phyloP scores from a whole-genome alignment of 805 yeast species.

The Myxozyma mucilagina region DNA sequence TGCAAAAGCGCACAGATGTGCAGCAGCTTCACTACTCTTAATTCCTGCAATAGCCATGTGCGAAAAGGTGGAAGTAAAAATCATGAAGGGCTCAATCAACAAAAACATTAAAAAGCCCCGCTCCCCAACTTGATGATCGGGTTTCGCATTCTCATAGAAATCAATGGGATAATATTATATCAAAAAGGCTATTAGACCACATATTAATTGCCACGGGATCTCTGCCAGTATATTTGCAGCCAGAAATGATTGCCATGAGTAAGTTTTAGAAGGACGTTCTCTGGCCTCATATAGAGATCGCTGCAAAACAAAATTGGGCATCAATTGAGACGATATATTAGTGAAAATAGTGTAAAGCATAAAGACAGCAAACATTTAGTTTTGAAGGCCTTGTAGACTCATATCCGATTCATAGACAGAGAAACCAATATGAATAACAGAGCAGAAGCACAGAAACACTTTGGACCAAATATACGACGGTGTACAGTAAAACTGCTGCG shows the following conservation, averaged over 20 bases:
- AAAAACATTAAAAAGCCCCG: conserved; percentile 50
- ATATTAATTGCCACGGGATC: conserved; percentile 59
- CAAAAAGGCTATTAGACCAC: conserved; percentile 60
- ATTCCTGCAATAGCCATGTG: conserved; percentile 46
- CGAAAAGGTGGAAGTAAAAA: conserved; percentile 58
- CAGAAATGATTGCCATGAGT: conserved; percentile 64
- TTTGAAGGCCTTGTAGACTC: conserved; percentile 69
- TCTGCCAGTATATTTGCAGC: conserved; percentile 64
- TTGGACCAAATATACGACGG: conserved; percentile 60
- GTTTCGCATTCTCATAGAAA: conserved; percentile 52
- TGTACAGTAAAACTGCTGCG: conserved; percentile 63
- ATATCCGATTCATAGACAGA: conserved; percentile 64
- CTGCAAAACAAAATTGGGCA: conserved; percentile 61
- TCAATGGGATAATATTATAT: conserved; percentile 62
- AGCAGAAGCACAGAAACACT: conserved; percentile 50
- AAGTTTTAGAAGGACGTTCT: conserved; percentile 71
- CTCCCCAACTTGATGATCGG: conserved; percentile 46
- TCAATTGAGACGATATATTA: conserved; percentile 60
- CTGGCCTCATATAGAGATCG: conserved; percentile 70
- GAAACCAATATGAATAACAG: conserved; percentile 65
- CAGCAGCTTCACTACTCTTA: conserved; percentile 33
- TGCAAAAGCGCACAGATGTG: conserved; percentile 40
- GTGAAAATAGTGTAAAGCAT: conserved; percentile 61
- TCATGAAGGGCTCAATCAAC: conserved; percentile 23
- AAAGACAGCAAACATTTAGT: conserved; percentile 76